phyloP scores from a whole-genome alignment of 495 filamentous ascomycete genomes.

The Xylaria flabelliformis region DNA sequence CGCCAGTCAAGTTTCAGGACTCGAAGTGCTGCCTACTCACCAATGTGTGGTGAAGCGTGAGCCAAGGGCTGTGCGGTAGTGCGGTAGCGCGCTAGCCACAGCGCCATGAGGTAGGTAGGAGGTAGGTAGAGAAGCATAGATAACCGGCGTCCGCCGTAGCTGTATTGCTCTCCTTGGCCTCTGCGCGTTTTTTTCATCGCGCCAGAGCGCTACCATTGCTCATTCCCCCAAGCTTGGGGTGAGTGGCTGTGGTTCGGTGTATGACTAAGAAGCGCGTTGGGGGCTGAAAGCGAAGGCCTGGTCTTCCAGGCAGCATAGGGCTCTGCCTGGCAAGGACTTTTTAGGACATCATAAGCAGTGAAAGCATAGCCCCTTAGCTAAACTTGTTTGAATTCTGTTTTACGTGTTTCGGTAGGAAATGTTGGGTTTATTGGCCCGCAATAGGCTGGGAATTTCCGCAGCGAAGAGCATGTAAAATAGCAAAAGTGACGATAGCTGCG shows the following conservation, averaged over 20 bases:
- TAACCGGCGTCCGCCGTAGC: neutral
- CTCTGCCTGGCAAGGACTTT: neutral
- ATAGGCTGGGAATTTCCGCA: neutral
- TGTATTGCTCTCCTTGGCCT: neutral
- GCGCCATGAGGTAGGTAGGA: neutral
- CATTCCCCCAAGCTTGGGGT: neutral
- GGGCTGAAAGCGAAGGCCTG: neutral
- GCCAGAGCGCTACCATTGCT: neutral
- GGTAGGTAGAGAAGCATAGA: neutral
- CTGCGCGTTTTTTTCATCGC: neutral
- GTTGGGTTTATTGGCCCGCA: constrained; percentile 1
- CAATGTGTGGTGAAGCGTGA: neutral
- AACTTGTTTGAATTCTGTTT: neutral
- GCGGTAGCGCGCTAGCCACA: neutral
- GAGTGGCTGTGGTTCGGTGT: constrained; percentile 17
- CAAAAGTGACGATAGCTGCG: neutral
- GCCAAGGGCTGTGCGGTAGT: neutral
- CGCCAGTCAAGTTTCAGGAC: neutral
- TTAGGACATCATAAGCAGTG: neutral
- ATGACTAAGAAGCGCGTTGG: neutral
- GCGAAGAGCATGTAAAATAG: neutral
- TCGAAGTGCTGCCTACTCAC: neutral
- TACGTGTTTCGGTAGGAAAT: neutral
- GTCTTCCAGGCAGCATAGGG: neutral
- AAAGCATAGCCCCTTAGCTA: neutral